A percentile compares a stretch with the other conserved stretches of the same genome.
Evolutionary conservation across 2,329 filamentous ascomycete species (phyloP).

Genomic region (Hypomyces perniciosus): DNA sequence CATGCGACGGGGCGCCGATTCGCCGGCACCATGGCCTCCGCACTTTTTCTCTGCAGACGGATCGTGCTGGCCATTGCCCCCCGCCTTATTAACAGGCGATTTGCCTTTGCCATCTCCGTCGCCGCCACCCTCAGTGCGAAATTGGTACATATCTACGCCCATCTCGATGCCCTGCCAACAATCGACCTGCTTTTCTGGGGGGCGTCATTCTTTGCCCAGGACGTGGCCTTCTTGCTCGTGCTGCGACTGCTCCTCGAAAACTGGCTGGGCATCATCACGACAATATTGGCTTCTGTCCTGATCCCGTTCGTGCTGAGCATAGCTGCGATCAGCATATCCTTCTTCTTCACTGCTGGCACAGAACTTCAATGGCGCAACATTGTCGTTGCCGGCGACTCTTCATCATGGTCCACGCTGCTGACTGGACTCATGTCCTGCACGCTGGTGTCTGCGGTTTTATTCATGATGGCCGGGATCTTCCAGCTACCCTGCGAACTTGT

Average conservation of each 20-base stretch:
- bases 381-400: slow-evolving; percentile 25
- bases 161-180: slow-evolving; percentile 22
- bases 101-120: slow-evolving; percentile 24
- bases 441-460: slow-evolving; percentile 14
- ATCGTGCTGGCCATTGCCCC: background rate
- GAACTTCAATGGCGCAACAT: slow-evolving; percentile 32
- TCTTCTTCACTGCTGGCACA: slow-evolving; percentile 24
- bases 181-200: slow-evolving; percentile 24
- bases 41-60: background rate
- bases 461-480: slow-evolving; percentile 19
- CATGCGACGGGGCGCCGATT: background rate
- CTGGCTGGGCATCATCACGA: slow-evolving; percentile 13
- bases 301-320: slow-evolving; percentile 17
- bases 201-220: slow-evolving; percentile 29
- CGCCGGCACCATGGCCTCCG: background rate
- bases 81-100: slow-evolving; percentile 22
- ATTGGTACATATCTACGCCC: slow-evolving; percentile 24
- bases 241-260: slow-evolving; percentile 25
- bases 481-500: slow-evolving; percentile 20
- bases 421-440: slow-evolving; percentile 24
- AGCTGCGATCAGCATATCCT: slow-evolving; percentile 21
- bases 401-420: slow-evolving; percentile 25
- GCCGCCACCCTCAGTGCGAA: slow-evolving; percentile 25
- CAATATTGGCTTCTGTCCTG: slow-evolving; percentile 12
- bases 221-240: slow-evolving; percentile 23